Conservation (phyloP, 805 yeast species). For the Saturnispora halmiae region DNA sequence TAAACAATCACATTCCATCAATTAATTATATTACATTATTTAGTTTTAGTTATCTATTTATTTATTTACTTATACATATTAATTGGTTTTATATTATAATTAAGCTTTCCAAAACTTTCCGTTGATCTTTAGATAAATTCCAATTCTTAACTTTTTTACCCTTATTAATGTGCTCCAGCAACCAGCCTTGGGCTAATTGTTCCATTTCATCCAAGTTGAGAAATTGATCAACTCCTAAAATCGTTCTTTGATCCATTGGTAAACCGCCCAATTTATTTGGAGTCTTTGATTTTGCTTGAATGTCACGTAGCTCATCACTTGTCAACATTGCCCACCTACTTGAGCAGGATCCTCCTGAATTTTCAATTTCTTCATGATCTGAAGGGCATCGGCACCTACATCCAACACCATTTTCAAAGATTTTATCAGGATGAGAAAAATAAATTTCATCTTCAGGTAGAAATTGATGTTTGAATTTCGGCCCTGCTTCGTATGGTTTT, state of each 20-base stretch:
- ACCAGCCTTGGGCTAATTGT: slow-evolving; percentile 16
- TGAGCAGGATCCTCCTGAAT: slow-evolving; percentile 43
- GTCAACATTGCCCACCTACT: slow-evolving; percentile 37
- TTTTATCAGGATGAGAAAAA: slow-evolving; percentile 27
- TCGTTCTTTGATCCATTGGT: slow-evolving; percentile 5
- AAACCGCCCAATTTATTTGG: slow-evolving; percentile 2
- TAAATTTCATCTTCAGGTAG: slow-evolving; percentile 29
- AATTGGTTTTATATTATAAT: not conserved
- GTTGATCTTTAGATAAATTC: slow-evolving; percentile 21
- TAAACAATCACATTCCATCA: not conserved
- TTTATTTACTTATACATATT: not conserved
- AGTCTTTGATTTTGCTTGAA: not conserved
- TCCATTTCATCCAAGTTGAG: slow-evolving; percentile 28
- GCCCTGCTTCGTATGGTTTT: slow-evolving; percentile 33
- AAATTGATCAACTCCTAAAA: slow-evolving; percentile 11
- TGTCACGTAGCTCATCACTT: slow-evolving; percentile 18
- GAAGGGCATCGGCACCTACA: slow-evolving; percentile 79
- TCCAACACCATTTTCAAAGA: slow-evolving; percentile 34
- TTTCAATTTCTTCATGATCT: slow-evolving; percentile 46
- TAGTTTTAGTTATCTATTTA: not conserved
- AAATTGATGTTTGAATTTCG: slow-evolving; percentile 28
- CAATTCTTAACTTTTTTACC: slow-evolving; percentile 21
- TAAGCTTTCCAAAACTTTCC: slow-evolving; percentile 6
- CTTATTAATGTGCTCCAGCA: slow-evolving; percentile 17
- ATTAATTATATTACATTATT: not conserved